These are phyloP conservation scores for Neonectria hederae DNA, from an alignment of 2,329 filamentous ascomycete genomes.

Conservation along the genomic window DNA sequence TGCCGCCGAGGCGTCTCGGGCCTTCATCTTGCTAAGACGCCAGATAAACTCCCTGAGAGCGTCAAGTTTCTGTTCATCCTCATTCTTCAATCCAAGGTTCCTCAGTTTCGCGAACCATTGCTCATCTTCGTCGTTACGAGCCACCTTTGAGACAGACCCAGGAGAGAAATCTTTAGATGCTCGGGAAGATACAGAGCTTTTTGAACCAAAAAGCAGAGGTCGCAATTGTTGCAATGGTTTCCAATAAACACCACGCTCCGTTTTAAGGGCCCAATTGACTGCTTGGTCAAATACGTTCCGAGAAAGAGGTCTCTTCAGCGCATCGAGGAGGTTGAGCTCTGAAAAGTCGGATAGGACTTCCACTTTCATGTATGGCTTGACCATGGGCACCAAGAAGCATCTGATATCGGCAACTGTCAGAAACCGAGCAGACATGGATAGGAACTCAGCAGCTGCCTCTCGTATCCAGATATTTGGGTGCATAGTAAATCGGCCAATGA, in stretches of 20 bases:
- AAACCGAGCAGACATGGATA: slow-evolving; percentile 79
- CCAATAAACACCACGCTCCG: slow-evolving; percentile 89
- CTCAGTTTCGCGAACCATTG: slow-evolving; percentile 88
- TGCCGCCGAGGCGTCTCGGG: slow-evolving; percentile 57
- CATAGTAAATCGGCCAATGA: slow-evolving; percentile 85
- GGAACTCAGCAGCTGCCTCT: slow-evolving; percentile 85
- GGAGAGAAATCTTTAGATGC: slow-evolving; percentile 65
- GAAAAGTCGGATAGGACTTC: slow-evolving; percentile 72
- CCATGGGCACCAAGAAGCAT: slow-evolving; percentile 83
- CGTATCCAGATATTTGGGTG: slow-evolving; percentile 97
- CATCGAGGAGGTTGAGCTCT: slow-evolving; percentile 80
- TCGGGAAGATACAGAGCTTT: slow-evolving; percentile 55
- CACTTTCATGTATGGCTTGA: slow-evolving; percentile 84
- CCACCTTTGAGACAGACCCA: slow-evolving; percentile 68
- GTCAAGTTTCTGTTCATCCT: slow-evolving; percentile 91
- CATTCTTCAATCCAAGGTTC: slow-evolving; percentile 80
- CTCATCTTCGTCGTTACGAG: slow-evolving; percentile 91
- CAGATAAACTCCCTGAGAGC: slow-evolving; percentile 91
- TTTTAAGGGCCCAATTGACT: slow-evolving; percentile 83
- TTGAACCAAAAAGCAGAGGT: slow-evolving; percentile 69
- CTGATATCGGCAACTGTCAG: slow-evolving; percentile 82
- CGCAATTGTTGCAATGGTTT: slow-evolving; percentile 76
- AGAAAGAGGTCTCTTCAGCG: slow-evolving; percentile 82
- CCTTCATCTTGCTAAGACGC: slow-evolving; percentile 79
- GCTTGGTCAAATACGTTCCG: slow-evolving; percentile 86